These are phyloP conservation scores for Cryptococcus sp. DNA, from an alignment of 1,284 basidiomycete species.

Conservation along the genomic window DNA sequence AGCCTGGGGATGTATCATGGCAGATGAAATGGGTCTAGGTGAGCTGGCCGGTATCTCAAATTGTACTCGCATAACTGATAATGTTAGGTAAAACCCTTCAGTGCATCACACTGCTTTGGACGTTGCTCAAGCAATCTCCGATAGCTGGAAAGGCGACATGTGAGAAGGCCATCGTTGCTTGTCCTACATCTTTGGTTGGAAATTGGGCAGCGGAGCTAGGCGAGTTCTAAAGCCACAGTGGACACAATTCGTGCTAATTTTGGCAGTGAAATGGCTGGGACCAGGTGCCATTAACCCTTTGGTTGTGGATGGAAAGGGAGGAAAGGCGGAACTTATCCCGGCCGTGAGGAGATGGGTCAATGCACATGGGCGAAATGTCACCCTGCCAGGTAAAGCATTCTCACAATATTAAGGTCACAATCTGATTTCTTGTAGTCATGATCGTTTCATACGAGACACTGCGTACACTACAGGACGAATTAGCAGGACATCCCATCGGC, in stretches of 20 bases:
- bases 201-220: slow-evolving; percentile 99
- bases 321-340: slow-evolving; percentile 70
- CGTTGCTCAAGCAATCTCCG: slow-evolving; percentile 93
- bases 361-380: slow-evolving; percentile 77
- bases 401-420: neutral
- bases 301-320: slow-evolving; percentile 84
- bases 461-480: slow-evolving; percentile 69
- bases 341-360: slow-evolving; percentile 82
- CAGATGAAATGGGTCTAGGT: slow-evolving; percentile 97
- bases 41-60: slow-evolving; percentile 21
- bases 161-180: slow-evolving; percentile 97
- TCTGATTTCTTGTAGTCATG: slow-evolving; percentile 67
- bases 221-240: slow-evolving; percentile 42
- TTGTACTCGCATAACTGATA: neutral
- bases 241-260: neutral
- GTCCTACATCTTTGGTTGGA: slow-evolving; percentile 91
- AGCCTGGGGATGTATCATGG: slow-evolving; percentile 97
- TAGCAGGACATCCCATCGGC: slow-evolving; percentile 78
- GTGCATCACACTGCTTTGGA: slow-evolving; percentile 95
- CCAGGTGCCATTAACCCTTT: slow-evolving; percentile 72
- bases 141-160: slow-evolving; percentile 78
- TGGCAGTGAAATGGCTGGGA: slow-evolving; percentile 80
- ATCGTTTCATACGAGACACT: slow-evolving; percentile 98
- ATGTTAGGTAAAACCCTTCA: slow-evolving; percentile 74
- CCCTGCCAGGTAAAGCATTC: slow-evolving; percentile 66